Conservation (phyloP, 345 rosid species). For the Aquilaria sinensis region DNA sequence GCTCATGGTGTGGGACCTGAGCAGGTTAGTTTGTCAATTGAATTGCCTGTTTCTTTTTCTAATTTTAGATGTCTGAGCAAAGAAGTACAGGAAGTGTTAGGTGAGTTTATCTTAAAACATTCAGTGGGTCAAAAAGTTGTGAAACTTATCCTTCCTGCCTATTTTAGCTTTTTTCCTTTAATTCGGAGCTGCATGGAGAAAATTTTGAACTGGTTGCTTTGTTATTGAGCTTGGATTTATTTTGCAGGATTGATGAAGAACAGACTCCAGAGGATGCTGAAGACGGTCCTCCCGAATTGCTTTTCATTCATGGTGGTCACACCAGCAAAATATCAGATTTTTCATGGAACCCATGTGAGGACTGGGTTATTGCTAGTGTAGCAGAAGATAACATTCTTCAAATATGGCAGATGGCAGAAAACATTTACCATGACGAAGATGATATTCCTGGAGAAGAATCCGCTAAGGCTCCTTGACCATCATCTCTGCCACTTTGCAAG, state of each 20-base stretch:
- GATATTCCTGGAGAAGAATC: conserved; percentile 84
- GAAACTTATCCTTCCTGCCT: background rate
- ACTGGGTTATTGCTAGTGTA: conserved; percentile 95
- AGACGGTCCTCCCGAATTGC: conserved; percentile 99
- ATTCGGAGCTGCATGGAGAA: background rate
- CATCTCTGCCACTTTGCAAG: too few relatives aligned
- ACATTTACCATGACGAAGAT: conserved; percentile 85
- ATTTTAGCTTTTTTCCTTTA: background rate
- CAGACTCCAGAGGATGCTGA: conserved; percentile 85
- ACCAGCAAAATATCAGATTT: conserved; percentile 98
- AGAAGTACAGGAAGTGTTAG: too few relatives aligned
- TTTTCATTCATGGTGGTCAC: conserved; percentile 98
- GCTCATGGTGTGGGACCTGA: conserved; percentile 99
- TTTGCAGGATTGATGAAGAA: conserved; percentile 63
- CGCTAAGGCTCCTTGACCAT: conserved; percentile 36
- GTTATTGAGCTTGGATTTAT: background rate
- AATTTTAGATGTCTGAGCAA: too few relatives aligned
- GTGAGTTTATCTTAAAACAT: too few relatives aligned
- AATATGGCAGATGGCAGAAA: conserved; percentile 99
- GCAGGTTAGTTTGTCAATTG: conserved; percentile 53
- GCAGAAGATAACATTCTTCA: conserved; percentile 99
- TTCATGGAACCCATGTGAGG: conserved; percentile 99
- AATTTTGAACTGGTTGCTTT: background rate
- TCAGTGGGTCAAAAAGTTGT: background rate
- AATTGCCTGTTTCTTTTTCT: too few relatives aligned